A percentile compares a stretch with the other conserved stretches of the same genome.
These are phyloP conservation scores for Trichothecium sympodiale DNA, from an alignment of 2,329 filamentous ascomycete species.

Conservation along the genomic window DNA sequence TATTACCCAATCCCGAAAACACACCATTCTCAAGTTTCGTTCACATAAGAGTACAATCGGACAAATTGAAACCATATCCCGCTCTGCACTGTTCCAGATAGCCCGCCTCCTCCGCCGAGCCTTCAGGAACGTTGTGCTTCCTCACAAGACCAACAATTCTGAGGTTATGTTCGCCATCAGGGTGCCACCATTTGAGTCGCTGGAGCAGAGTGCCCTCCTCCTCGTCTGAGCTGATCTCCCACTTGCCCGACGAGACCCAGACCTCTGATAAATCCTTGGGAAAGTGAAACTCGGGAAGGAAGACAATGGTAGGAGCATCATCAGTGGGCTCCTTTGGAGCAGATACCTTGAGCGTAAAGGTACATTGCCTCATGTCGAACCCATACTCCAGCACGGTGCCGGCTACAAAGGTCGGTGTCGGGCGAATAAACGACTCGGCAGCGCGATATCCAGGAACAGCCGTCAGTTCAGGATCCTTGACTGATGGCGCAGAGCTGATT, in stretches of 20 bases:
- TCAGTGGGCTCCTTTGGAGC: slow-evolving; percentile 48
- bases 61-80: slow-evolving; percentile 31
- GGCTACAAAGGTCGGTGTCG: slow-evolving; percentile 64
- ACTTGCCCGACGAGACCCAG: slow-evolving; percentile 75
- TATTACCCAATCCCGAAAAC: too few relatives aligned
- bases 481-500: slow-evolving; percentile 47
- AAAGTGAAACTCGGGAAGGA: slow-evolving; percentile 87
- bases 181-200: slow-evolving; percentile 85
- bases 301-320: slow-evolving; percentile 67
- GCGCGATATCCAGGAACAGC: slow-evolving; percentile 68
- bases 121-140: slow-evolving; percentile 44
- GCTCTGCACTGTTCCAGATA: slow-evolving; percentile 63
- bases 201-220: slow-evolving; percentile 60
- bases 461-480: slow-evolving; percentile 45
- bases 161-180: slow-evolving; percentile 70
- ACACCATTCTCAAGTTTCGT: background rate
- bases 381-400: slow-evolving; percentile 61
- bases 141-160: slow-evolving; percentile 64
- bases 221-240: slow-evolving; percentile 70
- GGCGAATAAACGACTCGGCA: slow-evolving; percentile 85
- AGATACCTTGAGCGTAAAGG: slow-evolving; percentile 61
- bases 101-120: slow-evolving; percentile 59
- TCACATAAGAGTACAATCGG: slow-evolving; percentile 44
- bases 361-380: slow-evolving; percentile 73
- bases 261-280: slow-evolving; percentile 62